Conservation (phyloP, 1,284 basidiomycete species). For the Cryptococcus sp. region DNA sequence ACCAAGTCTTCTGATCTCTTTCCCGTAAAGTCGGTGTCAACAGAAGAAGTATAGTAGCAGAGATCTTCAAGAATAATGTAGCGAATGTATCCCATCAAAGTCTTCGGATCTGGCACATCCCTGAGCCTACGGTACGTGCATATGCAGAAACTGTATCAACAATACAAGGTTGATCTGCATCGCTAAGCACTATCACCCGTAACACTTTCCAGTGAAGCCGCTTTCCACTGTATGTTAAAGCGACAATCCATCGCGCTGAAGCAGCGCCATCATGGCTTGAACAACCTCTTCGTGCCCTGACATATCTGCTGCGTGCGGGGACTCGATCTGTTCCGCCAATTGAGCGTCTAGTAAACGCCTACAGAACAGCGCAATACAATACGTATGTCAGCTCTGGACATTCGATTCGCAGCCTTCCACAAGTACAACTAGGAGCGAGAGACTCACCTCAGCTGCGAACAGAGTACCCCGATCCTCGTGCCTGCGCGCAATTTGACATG, state of each 20-base stretch:
- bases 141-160: too few species aligned
- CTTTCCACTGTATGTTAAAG: not conserved
- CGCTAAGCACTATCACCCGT: too few species aligned
- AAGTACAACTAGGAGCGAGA: not conserved
- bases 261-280: conserved; percentile 67
- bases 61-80: too few species aligned
- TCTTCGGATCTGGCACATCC: too few species aligned
- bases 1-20: too few species aligned
- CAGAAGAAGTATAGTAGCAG: too few species aligned
- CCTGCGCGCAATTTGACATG: conserved; percentile 73
- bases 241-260: conserved; percentile 55
- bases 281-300: conserved; percentile 63
- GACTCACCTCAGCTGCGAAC: conserved; percentile 72
- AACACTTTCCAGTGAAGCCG: too few species aligned
- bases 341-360: conserved; percentile 68
- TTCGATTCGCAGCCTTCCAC: not conserved
- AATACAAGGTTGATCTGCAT: too few species aligned
- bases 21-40: too few species aligned
- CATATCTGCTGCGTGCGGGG: conserved; percentile 55
- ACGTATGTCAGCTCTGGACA: conserved; percentile 7
- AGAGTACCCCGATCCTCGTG: conserved; percentile 84
- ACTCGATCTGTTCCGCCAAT: conserved; percentile 59
- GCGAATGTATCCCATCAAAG: too few species aligned
- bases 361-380: conserved; percentile 42
- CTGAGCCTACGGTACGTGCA: too few species aligned